Evolutionary conservation across 179 eudicot species (phyloP).

Genomic region (Pouteria campechiana): DNA sequence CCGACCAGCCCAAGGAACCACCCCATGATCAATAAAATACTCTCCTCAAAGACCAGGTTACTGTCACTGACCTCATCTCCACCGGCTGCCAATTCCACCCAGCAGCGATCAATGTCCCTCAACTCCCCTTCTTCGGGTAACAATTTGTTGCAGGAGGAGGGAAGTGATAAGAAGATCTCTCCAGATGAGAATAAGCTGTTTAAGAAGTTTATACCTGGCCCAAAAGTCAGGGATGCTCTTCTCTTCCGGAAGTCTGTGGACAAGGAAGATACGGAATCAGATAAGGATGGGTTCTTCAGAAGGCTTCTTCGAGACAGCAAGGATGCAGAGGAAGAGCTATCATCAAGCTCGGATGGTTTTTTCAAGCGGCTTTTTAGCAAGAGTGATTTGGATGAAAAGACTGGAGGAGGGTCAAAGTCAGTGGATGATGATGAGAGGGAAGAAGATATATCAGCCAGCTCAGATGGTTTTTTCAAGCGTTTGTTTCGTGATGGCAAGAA

Average conservation of each 20-base stretch:
- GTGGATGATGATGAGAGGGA: constrained; percentile 25
- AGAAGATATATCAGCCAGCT: constrained; percentile 25
- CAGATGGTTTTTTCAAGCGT: constrained; percentile 33
- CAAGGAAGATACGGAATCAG: constrained; percentile 63
- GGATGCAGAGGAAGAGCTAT: constrained; percentile 62
- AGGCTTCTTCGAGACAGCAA: constrained; percentile 58
- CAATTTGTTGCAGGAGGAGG: constrained; percentile 55
- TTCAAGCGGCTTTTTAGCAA: constrained; percentile 51
- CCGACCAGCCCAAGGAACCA: constrained; percentile 48
- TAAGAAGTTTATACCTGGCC: constrained; percentile 76
- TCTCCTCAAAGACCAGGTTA: constrained; percentile 67
- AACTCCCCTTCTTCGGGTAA: constrained; percentile 47
- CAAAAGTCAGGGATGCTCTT: constrained; percentile 69
- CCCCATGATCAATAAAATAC: constrained; percentile 62
- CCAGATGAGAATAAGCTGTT: constrained; percentile 80
- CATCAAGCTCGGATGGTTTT: constrained; percentile 79
- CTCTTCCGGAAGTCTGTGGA: constrained; percentile 76
- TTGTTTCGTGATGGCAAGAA: constrained; percentile 78
- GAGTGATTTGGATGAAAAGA: constrained; percentile 19
- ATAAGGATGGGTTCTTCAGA: constrained; percentile 74
- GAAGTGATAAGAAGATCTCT: constrained; percentile 42
- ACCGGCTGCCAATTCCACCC: no score
- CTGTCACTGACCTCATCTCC: constrained; percentile 82
- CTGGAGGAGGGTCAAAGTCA: constrained; percentile 20
- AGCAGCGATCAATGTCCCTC: constrained; percentile 43